phyloP scores from a whole-genome alignment of 169 alveolate species.

The Eimeria zaria region DNA sequence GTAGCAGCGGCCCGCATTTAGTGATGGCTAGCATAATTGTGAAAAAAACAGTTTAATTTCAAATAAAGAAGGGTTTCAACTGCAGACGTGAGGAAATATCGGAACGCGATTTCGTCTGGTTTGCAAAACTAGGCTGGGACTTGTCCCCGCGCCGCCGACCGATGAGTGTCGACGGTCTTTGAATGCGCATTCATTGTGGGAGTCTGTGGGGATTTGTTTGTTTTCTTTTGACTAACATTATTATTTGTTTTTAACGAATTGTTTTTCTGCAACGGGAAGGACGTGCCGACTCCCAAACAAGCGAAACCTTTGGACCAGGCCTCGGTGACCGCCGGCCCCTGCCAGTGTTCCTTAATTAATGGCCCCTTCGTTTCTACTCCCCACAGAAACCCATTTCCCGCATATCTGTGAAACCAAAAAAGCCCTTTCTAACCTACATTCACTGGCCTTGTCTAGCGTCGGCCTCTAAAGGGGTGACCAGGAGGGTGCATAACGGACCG shows the following conservation, averaged over 20 bases:
- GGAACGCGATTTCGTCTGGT: not conserved
- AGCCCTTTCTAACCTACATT: not conserved
- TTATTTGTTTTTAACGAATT: slow-evolving; percentile 10
- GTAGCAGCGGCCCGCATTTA: not conserved
- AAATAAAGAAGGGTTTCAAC: not conserved
- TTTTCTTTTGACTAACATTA: not conserved
- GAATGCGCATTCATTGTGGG: not conserved
- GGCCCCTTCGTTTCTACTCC: not conserved
- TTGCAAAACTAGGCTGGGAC: not conserved
- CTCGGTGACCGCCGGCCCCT: slow-evolving; percentile 69
- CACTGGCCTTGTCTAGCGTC: not conserved
- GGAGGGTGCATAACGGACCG: not conserved
- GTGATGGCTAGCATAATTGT: not conserved
- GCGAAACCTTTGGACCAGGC: slow-evolving; percentile 20
- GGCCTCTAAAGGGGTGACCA: not conserved
- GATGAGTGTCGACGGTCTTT: slow-evolving; percentile 20
- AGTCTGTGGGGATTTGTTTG: not conserved
- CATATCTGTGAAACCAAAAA: not conserved
- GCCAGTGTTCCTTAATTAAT: not conserved
- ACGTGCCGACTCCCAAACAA: not conserved
- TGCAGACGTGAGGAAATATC: not conserved
- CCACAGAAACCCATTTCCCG: not conserved
- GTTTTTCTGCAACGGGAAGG: slow-evolving; percentile 25
- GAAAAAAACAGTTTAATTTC: not conserved
- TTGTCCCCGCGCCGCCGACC: slow-evolving; percentile 48